Base-by-base conservation (phyloP, 208 protist genomes). In the Trypanosoma caninum region DNA sequence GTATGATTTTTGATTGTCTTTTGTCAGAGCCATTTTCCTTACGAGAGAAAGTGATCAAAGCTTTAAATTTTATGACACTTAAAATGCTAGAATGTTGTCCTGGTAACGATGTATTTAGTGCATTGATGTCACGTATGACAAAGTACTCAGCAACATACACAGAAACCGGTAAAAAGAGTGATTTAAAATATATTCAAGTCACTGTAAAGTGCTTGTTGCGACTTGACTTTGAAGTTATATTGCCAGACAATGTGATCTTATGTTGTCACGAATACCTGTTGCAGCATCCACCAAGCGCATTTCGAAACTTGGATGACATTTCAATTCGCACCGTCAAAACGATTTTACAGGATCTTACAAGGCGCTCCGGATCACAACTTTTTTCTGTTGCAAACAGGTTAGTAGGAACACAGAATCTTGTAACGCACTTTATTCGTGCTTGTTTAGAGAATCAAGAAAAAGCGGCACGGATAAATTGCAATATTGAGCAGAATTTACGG, bases 251-350 rank as follows among this genome's bases (percentile, higher is more conserved):
- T 59, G 63, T 91, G 2, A 75, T 94, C 23, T 47, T 93, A 8
- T 89, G 88, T 69, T 88, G 84, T 45, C 82, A 97, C 57, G 84
- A 89, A 53, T 97, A 91, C 58, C 74, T 97, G 18, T 59, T 94
- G 40, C 81, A 89, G 63, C 83, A 97, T 68, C 91, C 91, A 3
- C 91, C 91, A 3, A 95, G 84, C 55, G 72, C 80, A 1, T 94
- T 97, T 52, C 84, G 84, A 31, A 74, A 82, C 31, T 76, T 89
- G 28, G 83, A 94, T 56, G 91, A 97, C 58, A 45, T 94, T 33
- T 78, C 88, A 4, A 86, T 97, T 25, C 80, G 91, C 38, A 94
- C 87, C 3, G 74, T 97, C 20, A 97, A 97, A 74, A 95, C 88
- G 0, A 78, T 94, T 25, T 60, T 97, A 48, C 87, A 94, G 61